Percentiles rank a stretch among this genome's conserved stretches.
Conservation (phyloP, 1,139 yeast genomes). For the Sugiyamaella novakii region DNA sequence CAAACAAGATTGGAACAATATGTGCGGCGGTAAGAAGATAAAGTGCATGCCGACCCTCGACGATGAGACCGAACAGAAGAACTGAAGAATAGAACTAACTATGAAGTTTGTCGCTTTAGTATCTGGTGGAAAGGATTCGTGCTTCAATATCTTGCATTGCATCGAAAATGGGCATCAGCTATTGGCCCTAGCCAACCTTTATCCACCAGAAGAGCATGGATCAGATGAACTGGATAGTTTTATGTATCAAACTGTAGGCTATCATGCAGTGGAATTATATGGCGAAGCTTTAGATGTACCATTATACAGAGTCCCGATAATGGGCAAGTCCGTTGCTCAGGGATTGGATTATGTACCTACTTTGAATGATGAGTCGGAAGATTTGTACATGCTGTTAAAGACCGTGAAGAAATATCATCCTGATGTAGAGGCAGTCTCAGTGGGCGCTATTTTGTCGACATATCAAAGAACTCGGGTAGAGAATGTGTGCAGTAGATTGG, state of each 20-base stretch:
- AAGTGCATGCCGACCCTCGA: no score
- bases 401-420: slow-evolving; percentile 59
- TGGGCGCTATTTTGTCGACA: slow-evolving; percentile 92
- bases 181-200: slow-evolving; percentile 79
- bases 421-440: slow-evolving; percentile 81
- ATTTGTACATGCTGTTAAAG: slow-evolving; percentile 56
- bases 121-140: slow-evolving; percentile 96
- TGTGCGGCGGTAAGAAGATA: no score
- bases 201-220: slow-evolving; percentile 56
- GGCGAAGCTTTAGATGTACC: slow-evolving; percentile 77
- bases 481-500: slow-evolving; percentile 75
- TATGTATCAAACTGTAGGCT: slow-evolving; percentile 99
- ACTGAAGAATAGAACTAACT: no score
- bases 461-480: slow-evolving; percentile 94
- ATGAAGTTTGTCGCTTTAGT: slow-evolving; percentile 93
- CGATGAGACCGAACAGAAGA: no score
- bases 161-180: slow-evolving; percentile 79
- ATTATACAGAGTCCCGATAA: slow-evolving; percentile 67
- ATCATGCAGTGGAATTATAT: slow-evolving; percentile 68
- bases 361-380: slow-evolving; percentile 82
- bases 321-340: slow-evolving; percentile 64
- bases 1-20: no score
- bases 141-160: slow-evolving; percentile 85
- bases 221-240: slow-evolving; percentile 79
- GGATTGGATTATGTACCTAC: slow-evolving; percentile 67